These are phyloP conservation scores for Lepiota subincarnata DNA, from an alignment of 768 basidiomycete species.

Conservation along the genomic window DNA sequence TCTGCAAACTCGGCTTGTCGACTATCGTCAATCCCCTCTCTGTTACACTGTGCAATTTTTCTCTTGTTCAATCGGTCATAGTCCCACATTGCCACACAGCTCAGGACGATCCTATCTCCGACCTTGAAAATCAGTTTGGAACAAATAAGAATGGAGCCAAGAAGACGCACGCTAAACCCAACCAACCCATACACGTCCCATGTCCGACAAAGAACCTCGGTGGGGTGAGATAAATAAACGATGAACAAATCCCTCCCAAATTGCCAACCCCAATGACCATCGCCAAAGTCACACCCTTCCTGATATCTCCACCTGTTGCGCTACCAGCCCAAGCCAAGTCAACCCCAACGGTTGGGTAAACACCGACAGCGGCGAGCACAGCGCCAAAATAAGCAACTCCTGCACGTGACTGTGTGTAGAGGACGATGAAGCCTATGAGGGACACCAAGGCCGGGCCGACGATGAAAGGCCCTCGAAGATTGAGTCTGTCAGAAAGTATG, in stretches of 20 bases:
- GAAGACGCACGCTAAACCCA: conserved; percentile 27
- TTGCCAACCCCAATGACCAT: conserved; percentile 54
- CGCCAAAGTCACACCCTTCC: conserved; percentile 39
- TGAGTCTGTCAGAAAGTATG: conserved; percentile 36
- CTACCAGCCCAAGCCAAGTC: conserved; percentile 51
- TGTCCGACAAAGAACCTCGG: conserved; percentile 37
- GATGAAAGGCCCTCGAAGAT: conserved; percentile 46
- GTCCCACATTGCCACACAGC: conserved; percentile 43
- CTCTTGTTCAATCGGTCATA: conserved; percentile 45
- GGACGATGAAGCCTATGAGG: conserved; percentile 47
- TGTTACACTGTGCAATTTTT: conserved; percentile 41
- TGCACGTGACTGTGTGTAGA: conserved; percentile 33
- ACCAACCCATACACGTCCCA: conserved; percentile 28
- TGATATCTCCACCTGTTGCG: conserved; percentile 53
- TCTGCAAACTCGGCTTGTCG: conserved; percentile 38
- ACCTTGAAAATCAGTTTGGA: neutral
- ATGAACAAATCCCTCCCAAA: conserved; percentile 42
- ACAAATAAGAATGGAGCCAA: neutral
- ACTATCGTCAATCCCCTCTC: conserved; percentile 38
- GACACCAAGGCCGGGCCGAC: conserved; percentile 37
- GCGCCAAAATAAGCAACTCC: conserved; percentile 43
- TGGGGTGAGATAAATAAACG: conserved; percentile 34
- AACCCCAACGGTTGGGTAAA: conserved; percentile 46
- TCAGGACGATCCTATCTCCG: conserved; percentile 29
- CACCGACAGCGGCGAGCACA: conserved; percentile 47